Percentiles rank a stretch among this genome's conserved stretches.
Conservation (phyloP, 1,139 yeast genomes). For the Protomyces pachydermus region DNA sequence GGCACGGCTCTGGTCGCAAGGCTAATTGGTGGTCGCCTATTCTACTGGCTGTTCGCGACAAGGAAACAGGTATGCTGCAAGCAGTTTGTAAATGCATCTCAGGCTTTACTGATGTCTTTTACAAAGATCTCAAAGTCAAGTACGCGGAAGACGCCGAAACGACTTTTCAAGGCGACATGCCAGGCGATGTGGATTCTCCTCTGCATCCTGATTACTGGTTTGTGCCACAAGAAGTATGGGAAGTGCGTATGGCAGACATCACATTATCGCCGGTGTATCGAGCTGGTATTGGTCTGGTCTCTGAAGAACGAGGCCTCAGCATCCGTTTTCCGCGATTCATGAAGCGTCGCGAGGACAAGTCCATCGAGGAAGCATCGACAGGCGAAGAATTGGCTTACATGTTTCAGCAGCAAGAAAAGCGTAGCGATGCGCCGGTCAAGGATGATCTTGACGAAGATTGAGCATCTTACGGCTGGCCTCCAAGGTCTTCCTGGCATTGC, state of each 20-base stretch:
- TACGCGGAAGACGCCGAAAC: slow-evolving; percentile 28
- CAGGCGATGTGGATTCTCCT: slow-evolving; percentile 14
- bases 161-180: slow-evolving; percentile 10
- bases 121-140: slow-evolving; percentile 31
- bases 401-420: slow-evolving; percentile 29
- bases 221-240: slow-evolving; percentile 82
- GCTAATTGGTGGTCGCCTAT: slow-evolving; percentile 35
- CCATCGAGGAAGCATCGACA: slow-evolving; percentile 81
- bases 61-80: slow-evolving; percentile 32
- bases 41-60: slow-evolving; percentile 34
- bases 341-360: slow-evolving; percentile 80
- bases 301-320: slow-evolving; percentile 73
- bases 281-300: slow-evolving; percentile 48
- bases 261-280: slow-evolving; percentile 89
- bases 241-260: slow-evolving; percentile 88
- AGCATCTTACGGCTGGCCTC: background rate
- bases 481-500: background rate
- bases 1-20: slow-evolving; percentile 35
- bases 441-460: slow-evolving; percentile 16
- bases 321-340: slow-evolving; percentile 87
- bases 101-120: slow-evolving; percentile 34
- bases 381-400: slow-evolving; percentile 88
- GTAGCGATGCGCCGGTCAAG: slow-evolving; percentile 1
- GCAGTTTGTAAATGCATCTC: slow-evolving; percentile 36
- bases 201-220: slow-evolving; percentile 61